These are phyloP conservation scores for Apophysomyces ossiformis DNA, from an alignment of 371 early-diverging fungal species.

Conservation along the genomic window DNA sequence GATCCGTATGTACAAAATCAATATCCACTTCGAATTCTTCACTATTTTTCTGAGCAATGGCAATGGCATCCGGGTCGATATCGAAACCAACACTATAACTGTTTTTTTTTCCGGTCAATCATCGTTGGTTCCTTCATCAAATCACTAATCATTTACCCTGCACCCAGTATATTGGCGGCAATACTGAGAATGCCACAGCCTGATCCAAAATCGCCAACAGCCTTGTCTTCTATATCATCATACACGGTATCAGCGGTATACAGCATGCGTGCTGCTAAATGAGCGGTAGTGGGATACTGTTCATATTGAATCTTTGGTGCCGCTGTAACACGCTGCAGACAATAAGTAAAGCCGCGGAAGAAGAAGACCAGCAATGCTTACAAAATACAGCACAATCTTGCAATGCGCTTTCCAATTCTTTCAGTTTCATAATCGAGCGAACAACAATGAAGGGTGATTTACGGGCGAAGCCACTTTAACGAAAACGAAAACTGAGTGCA, in stretches of 20 bases:
- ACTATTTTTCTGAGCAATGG: conserved; percentile 71
- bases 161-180: conserved; percentile 67
- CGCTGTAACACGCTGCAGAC: conserved; percentile 29
- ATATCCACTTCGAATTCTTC: conserved; percentile 70
- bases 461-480: conserved; percentile 8
- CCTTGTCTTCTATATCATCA: conserved; percentile 78
- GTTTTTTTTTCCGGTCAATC: background rate
- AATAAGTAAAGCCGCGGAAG: conserved; percentile 11
- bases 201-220: conserved; percentile 82
- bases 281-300: conserved; percentile 88
- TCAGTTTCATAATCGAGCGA: conserved; percentile 66
- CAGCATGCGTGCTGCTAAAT: conserved; percentile 81
- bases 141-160: conserved; percentile 35
- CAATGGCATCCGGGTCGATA: conserved; percentile 82
- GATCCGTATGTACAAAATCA: conserved; percentile 63
- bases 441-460: background rate
- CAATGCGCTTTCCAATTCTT: conserved; percentile 75
- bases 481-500: too few relatives aligned
- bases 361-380: conserved; percentile 18
- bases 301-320: conserved; percentile 83
- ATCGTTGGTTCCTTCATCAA: background rate
- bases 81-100: conserved; percentile 76
- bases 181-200: conserved; percentile 82
- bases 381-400: conserved; percentile 77
- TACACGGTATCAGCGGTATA: conserved; percentile 81